These are phyloP conservation scores for Scedosporium dehoogii DNA, from an alignment of 2,329 filamentous ascomycete species.

Conservation along the genomic window DNA sequence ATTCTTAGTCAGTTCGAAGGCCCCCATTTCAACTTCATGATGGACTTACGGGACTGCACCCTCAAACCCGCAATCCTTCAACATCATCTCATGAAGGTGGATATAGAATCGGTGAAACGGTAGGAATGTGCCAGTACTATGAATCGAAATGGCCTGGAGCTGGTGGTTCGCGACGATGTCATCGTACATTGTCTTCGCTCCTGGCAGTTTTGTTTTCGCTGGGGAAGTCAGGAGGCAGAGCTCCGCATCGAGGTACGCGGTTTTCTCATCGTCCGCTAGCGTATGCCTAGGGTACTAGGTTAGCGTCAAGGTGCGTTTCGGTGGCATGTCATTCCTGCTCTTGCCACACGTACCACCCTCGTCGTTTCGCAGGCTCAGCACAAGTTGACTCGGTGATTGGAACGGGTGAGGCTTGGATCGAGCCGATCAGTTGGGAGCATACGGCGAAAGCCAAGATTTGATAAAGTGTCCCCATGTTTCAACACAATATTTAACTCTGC, in stretches of 20 bases:
- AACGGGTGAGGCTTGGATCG: no score
- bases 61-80: conserved; percentile 18
- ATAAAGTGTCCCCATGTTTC: no score
- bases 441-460: no score
- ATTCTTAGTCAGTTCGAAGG: no score
- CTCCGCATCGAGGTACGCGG: background rate
- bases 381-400: no score
- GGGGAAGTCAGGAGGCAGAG: background rate
- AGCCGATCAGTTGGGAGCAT: no score
- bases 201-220: background rate
- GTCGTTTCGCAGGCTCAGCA: no score
- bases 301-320: no score
- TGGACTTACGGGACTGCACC: conserved; percentile 15
- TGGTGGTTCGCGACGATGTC: background rate
- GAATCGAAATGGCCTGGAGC: background rate
- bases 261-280: background rate
- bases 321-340: no score
- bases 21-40: background rate
- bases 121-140: conserved; percentile 15
- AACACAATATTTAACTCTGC: no score
- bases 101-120: conserved; percentile 19
- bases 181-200: background rate
- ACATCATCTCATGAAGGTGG: conserved; percentile 16
- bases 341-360: no score
- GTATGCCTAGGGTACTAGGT: background rate